phyloP scores from a whole-genome alignment of 768 basidiomycete genomes.

The Tylopilus rubrobrunneus region DNA sequence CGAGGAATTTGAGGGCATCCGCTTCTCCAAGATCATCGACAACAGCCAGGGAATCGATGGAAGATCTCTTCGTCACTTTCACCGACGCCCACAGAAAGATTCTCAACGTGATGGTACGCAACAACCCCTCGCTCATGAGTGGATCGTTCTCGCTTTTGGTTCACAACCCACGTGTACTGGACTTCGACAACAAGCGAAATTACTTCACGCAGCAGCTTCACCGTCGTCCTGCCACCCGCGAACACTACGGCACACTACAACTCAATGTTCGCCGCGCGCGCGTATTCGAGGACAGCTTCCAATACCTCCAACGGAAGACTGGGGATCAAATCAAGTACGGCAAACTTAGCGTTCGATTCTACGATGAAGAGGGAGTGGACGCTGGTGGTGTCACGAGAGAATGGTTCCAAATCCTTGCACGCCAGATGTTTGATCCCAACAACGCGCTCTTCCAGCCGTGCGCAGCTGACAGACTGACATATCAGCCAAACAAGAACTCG shows the following conservation, averaged over 20 bases:
- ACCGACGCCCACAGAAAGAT: conserved; percentile 92
- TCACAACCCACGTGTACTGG: conserved; percentile 92
- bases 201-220: conserved; percentile 93
- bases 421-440: conserved; percentile 99
- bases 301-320: conserved; percentile 80
- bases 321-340: conserved; percentile 98
- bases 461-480: conserved; percentile 90
- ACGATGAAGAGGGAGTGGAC: conserved; percentile 97
- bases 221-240: conserved; percentile 71
- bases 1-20: conserved; percentile 52
- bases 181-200: conserved; percentile 99
- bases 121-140: conserved; percentile 96
- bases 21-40: conserved; percentile 67
- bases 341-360: conserved; percentile 94
- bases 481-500: conserved; percentile 93
- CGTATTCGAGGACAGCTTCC: conserved; percentile 98
- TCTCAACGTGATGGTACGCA: conserved; percentile 95
- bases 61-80: conserved; percentile 89
- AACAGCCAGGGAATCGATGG: conserved; percentile 73
- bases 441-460: conserved; percentile 98
- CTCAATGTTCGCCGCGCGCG: conserved; percentile 85
- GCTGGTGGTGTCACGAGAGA: conserved; percentile 97
- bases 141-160: conserved; percentile 97
- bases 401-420: conserved; percentile 97
- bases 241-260: conserved; percentile 80